Base-by-base conservation (phyloP, 805 yeast genomes). In the Lachancea quebecensis region DNA sequence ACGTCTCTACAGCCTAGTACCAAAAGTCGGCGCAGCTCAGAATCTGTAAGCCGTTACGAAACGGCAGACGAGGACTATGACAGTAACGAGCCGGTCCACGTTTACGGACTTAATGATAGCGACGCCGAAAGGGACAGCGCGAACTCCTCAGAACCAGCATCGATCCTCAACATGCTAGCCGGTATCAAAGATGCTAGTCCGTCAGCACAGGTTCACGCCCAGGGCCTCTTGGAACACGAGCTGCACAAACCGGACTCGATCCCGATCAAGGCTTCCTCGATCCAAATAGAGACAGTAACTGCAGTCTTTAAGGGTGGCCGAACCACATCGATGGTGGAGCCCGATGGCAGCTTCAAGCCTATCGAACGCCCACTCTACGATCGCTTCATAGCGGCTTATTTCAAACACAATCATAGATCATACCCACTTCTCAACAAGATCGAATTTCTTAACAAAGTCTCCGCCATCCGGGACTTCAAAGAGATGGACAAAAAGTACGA, bases 361-460 rank as follows among this genome's bases (percentile, higher is more conserved):
- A 57, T 66, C 18, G 65, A 66, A 9, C 57, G 66, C 39, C 57
- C 62, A 6, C 48, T 69, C 5, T 62, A 66, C 14, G 57, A 64
- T 34, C 54, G 65, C 30, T 70, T 71, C 38, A 62, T 72, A 8
- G 69, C 70, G 17, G 74, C 73, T 1, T 74, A 67, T 55, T 69
- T 73, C 50, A 68, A 69, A 39, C 74, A 69, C 50, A 70, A 69
- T 40, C 74, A 72, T 39, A 57, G 71, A 37, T 61, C 72, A 2
- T 69, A 70, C 50, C 76, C 75, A 15, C 67, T 72, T 56, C 57
- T 73, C 37, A 66, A 71, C 45, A 70, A 71, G 41, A 50, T 62
- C 2, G 64, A 61, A 14, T 69, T 72, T 42, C 39, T 66, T 35
- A 59, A 61, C 7, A 53, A 57, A 14, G 68, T 70, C 6, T 54